Conservation (phyloP, 805 yeast genomes). For the Myxozyma udenii region DNA sequence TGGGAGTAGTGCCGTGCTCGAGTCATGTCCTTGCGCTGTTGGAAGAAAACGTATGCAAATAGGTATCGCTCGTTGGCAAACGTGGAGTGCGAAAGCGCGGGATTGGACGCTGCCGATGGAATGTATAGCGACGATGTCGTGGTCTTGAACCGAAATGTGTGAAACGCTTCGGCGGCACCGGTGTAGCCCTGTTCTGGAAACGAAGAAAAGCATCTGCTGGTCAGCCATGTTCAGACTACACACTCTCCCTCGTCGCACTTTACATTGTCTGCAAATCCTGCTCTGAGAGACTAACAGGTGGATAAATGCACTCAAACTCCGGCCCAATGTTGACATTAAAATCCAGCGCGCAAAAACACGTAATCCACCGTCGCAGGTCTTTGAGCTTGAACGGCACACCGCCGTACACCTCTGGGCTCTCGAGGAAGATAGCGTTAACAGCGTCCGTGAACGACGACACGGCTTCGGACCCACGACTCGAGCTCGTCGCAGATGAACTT, state of each 20-base stretch:
- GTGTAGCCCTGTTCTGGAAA: conserved; percentile 29
- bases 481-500: too few species aligned
- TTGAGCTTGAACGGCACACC: conserved; percentile 10
- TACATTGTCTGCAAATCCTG: conserved; percentile 25
- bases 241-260: neutral
- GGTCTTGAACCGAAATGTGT: conserved; percentile 22
- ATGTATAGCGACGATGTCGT: conserved; percentile 8
- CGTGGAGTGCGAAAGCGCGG: conserved; percentile 5
- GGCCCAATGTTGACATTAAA: conserved; percentile 28
- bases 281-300: conserved; percentile 20
- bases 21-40: conserved; percentile 17
- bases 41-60: conserved; percentile 23
- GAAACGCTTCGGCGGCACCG: conserved; percentile 19
- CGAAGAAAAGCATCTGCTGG: conserved; percentile 23
- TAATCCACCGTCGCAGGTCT: conserved; percentile 19
- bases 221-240: neutral
- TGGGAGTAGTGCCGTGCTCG: conserved; percentile 22
- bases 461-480: neutral
- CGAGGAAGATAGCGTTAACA: conserved; percentile 5
- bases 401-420: conserved; percentile 6
- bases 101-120: conserved; percentile 8
- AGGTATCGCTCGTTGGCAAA: conserved; percentile 10
- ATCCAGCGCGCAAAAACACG: conserved; percentile 25
- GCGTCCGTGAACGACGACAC: conserved; percentile 19
- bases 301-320: conserved; percentile 28